Evolutionary conservation across 805 yeast species (phyloP).

Genomic region (Hanseniaspora guilliermondii): DNA sequence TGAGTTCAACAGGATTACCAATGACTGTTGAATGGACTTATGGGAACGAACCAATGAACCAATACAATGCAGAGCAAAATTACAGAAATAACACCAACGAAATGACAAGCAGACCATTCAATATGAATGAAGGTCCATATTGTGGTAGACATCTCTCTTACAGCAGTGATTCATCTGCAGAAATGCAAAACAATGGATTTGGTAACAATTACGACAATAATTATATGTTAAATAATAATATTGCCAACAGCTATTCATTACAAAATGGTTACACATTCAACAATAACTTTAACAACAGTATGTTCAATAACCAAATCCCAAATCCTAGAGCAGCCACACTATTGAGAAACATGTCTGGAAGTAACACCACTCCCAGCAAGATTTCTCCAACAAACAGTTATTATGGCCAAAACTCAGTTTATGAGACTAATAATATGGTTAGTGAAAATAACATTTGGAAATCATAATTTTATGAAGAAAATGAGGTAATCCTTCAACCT

Average conservation of each 20-base stretch:
- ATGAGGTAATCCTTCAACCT: too few relatives aligned
- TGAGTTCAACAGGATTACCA: conserved; percentile 50
- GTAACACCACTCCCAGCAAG: not conserved
- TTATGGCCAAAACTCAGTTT: not conserved
- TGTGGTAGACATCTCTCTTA: not conserved
- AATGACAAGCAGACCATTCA: not conserved
- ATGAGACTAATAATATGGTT: not conserved
- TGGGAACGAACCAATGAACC: not conserved
- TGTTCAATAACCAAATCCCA: not conserved
- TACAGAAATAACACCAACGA: not conserved
- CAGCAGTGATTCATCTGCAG: not conserved
- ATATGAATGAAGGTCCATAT: not conserved
- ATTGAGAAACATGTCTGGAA: not conserved
- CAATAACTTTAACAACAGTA: not conserved
- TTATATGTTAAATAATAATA: not conserved
- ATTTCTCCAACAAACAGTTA: not conserved
- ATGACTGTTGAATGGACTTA: conserved; percentile 70
- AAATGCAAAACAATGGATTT: not conserved
- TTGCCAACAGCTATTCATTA: not conserved
- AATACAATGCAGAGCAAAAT: not conserved
- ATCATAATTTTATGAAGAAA: not conserved
- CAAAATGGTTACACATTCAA: not conserved
- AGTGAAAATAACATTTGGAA: conserved; percentile 4
- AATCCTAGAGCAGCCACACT: not conserved
- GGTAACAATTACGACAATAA: not conserved